Evolutionary conservation across 2,329 filamentous ascomycete genomes (phyloP), one percentile per base, ranked within the genome.

Genomic region (Simplicillium aogashimaense): DNA sequence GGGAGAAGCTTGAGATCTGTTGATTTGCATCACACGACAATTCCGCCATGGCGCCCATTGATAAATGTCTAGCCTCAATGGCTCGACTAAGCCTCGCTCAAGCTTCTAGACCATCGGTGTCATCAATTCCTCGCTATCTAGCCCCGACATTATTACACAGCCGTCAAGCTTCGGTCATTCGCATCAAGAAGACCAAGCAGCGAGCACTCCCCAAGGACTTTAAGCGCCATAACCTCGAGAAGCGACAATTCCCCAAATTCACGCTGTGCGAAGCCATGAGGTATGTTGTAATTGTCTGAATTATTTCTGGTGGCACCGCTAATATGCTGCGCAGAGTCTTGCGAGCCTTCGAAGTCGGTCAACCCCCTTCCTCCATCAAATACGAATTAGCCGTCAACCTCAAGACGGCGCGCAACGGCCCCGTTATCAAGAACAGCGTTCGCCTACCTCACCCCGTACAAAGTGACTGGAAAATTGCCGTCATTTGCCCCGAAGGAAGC

Each of bases 221-320:
- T 46, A 77, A 75, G 47, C 74, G 78, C 28, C 88, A 79, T 57
- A 73, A 78, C 47, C 60, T 90, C 47, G 74, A 74, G 46, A 67
- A 78, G 47, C 74, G 78, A 34, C 71, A 86, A 29, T 65, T 65
- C 31, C 63, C 63, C 1, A 81, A 85, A 54, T 95, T 83, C 55
- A 77, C 87, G 1, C 71, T 98, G 28, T 83, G 86, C 50, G 92
- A 98, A 67, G 94, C 92, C 13, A 92, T 98, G 78, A 78, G 89
- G 86, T 87, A 65, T 43, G 71, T 44, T n/a, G 8, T 35, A n/a
- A 10, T 35, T 10, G 32, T 11, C 30, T 35, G 25, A 35, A 30
- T 36, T 37, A 46, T 17, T 28, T 12, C 38, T 11, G 5, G 11
- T 12, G n/a, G 17, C 13, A 25, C 8, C 9, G 12, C 8, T 25